Percentiles rank a stretch among this genome's conserved stretches.
These are phyloP conservation scores for Syncephalastrum racemosum DNA, from an alignment of 371 early-diverging fungal genomes.

Conservation along the genomic window DNA sequence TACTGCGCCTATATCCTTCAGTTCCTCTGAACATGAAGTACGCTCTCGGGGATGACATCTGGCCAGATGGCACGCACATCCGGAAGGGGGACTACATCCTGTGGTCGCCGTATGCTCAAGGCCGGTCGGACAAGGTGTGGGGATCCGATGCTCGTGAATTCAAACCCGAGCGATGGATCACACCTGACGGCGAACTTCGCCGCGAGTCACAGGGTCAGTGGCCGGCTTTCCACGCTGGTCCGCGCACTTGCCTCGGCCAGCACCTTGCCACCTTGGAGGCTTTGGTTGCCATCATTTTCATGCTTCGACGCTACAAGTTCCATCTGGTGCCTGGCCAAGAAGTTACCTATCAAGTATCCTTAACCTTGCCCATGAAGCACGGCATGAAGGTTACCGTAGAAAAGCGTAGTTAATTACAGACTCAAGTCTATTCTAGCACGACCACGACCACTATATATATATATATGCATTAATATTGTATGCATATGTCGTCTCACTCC, in stretches of 20 bases:
- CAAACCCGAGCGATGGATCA: constrained; percentile 62
- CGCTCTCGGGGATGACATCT: constrained; percentile 63
- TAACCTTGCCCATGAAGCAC: constrained; percentile 54
- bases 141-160: constrained; percentile 59
- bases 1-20: constrained; percentile 68
- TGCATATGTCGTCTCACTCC: too few relatives aligned
- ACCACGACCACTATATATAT: too few relatives aligned
- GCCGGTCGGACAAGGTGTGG: constrained; percentile 56
- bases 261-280: constrained; percentile 57
- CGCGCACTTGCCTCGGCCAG: constrained; percentile 35
- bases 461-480: too few relatives aligned
- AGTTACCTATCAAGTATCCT: constrained; percentile 34
- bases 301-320: constrained; percentile 49
- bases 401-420: constrained; percentile 10
- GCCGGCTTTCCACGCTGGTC: constrained; percentile 60
- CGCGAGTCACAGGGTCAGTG: constrained; percentile 31
- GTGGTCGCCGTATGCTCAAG: constrained; percentile 57
- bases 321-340: constrained; percentile 42
- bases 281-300: constrained; percentile 41
- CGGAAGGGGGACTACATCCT: constrained; percentile 51
- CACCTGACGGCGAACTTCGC: constrained; percentile 22
- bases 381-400: constrained; percentile 43
- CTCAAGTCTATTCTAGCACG: too few relatives aligned
- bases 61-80: constrained; percentile 71
- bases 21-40: constrained; percentile 69